Evolutionary conservation across 2,329 filamentous ascomycete genomes (phyloP).

Genomic region (Colletotrichum sp.): DNA sequence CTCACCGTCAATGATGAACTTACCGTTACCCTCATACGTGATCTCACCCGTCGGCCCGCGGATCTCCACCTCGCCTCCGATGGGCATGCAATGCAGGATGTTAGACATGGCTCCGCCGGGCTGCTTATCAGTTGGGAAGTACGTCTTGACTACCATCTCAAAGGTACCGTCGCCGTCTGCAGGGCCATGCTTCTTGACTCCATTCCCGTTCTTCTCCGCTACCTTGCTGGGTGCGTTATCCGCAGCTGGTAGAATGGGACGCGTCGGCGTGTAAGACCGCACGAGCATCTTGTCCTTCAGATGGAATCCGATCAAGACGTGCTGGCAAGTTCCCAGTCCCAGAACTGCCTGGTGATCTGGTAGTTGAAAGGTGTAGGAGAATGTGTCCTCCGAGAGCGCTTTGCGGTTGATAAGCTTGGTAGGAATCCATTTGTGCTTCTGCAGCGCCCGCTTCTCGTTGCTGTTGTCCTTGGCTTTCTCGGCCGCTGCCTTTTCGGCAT

Average conservation of each 20-base stretch:
- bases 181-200: background rate
- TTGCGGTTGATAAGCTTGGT: slow-evolving; percentile 43
- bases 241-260: slow-evolving; percentile 40
- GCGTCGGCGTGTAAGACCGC: slow-evolving; percentile 54
- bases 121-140: slow-evolving; percentile 49
- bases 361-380: slow-evolving; percentile 50
- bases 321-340: slow-evolving; percentile 55
- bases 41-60: slow-evolving; percentile 57
- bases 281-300: slow-evolving; percentile 55
- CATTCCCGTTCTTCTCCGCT: background rate
- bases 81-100: slow-evolving; percentile 53
- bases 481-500: slow-evolving; percentile 43
- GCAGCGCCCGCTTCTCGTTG: slow-evolving; percentile 37
- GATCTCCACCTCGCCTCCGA: slow-evolving; percentile 55
- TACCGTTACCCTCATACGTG: slow-evolving; percentile 48
- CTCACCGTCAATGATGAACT: slow-evolving; percentile 48
- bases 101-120: slow-evolving; percentile 60
- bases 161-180: slow-evolving; percentile 47
- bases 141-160: slow-evolving; percentile 55
- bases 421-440: slow-evolving; percentile 51
- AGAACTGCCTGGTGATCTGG: slow-evolving; percentile 43
- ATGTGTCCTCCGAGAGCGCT: slow-evolving; percentile 46
- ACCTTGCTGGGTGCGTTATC: background rate
- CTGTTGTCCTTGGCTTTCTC: slow-evolving; percentile 33
- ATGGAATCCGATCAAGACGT: slow-evolving; percentile 58